Conservation (phyloP, 441 rosid genomes). For the Aleurites moluccanus region DNA sequence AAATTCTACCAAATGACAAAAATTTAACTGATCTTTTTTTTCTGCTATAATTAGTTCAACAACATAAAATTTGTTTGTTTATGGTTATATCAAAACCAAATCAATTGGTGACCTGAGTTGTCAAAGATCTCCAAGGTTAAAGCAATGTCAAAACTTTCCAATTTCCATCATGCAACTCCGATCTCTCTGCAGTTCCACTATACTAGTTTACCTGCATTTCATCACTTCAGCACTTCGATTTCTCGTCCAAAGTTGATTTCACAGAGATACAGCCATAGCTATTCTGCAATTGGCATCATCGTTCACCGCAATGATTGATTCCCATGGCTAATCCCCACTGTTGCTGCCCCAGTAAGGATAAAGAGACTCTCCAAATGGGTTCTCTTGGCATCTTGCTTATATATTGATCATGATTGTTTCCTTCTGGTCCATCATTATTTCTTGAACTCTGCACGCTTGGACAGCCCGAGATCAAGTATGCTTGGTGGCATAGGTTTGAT, state of each 20-base stretch:
- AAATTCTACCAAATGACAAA: too few relatives aligned
- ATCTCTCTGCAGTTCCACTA: neutral
- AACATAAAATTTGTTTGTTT: neutral
- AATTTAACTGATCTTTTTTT: too few relatives aligned
- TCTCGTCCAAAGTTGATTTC: neutral
- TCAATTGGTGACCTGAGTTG: neutral
- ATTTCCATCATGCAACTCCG: neutral
- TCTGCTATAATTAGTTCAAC: neutral
- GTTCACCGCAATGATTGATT: neutral
- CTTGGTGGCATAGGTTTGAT: slow-evolving; percentile 60
- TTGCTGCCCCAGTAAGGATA: neutral
- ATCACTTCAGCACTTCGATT: neutral
- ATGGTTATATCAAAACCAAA: neutral
- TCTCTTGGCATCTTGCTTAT: slow-evolving; percentile 12
- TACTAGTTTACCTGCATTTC: neutral
- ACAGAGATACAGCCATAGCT: neutral
- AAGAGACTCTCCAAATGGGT: neutral
- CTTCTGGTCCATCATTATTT: slow-evolving; percentile 44
- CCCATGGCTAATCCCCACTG: neutral
- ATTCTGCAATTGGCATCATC: neutral
- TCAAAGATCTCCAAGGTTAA: neutral
- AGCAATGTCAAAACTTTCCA: neutral
- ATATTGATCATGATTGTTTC: slow-evolving; percentile 30
- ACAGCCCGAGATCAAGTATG: slow-evolving; percentile 64
- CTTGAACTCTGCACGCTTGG: slow-evolving; percentile 55